Percentiles rank a stretch among this genome's conserved stretches.
These are phyloP conservation scores for Salmacisia buchloeana DNA, from an alignment of 1,284 basidiomycete genomes.

Conservation along the genomic window DNA sequence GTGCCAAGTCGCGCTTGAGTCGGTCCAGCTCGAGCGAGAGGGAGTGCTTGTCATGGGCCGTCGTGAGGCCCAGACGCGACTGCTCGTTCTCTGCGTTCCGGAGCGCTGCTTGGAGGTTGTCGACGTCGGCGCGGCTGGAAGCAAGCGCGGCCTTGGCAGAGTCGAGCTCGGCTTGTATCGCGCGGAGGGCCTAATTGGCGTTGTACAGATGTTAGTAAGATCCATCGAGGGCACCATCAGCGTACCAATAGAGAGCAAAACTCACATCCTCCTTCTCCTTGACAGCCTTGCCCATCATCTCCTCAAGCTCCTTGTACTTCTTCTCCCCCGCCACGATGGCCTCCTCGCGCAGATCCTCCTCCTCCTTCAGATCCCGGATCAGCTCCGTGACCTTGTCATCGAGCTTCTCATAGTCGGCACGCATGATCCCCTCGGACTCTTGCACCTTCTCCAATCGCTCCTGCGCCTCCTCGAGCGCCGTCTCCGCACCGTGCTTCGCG, in stretches of 20 bases:
- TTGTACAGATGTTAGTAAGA: neutral
- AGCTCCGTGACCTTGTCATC: constrained; percentile 46
- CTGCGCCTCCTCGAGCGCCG: neutral
- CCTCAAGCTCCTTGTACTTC: constrained; percentile 38
- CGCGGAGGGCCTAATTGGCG: constrained; percentile 20
- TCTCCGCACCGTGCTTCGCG: constrained; percentile 2
- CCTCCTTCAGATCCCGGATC: constrained; percentile 52
- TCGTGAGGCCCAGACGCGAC: constrained; percentile 70
- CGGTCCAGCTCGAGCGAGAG: constrained; percentile 86
- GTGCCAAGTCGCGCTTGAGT: constrained; percentile 73
- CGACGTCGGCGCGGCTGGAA: constrained; percentile 28
- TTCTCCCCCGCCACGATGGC: constrained; percentile 52
- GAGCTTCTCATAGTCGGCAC: constrained; percentile 19
- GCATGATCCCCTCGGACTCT: neutral
- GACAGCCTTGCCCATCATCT: constrained; percentile 29
- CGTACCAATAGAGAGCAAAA: neutral
- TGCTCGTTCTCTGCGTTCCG: constrained; percentile 58
- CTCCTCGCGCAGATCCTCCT: constrained; percentile 51
- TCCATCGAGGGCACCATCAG: neutral
- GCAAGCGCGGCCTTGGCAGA: constrained; percentile 28
- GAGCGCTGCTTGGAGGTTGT: constrained; percentile 64
- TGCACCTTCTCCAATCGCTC: neutral
- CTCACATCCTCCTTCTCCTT: constrained; percentile 34
- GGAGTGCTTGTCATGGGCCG: constrained; percentile 75
- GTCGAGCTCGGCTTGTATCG: constrained; percentile 37